phyloP scores from a whole-genome alignment of 2,329 filamentous ascomycete species.

The Calonectria honghensis region DNA sequence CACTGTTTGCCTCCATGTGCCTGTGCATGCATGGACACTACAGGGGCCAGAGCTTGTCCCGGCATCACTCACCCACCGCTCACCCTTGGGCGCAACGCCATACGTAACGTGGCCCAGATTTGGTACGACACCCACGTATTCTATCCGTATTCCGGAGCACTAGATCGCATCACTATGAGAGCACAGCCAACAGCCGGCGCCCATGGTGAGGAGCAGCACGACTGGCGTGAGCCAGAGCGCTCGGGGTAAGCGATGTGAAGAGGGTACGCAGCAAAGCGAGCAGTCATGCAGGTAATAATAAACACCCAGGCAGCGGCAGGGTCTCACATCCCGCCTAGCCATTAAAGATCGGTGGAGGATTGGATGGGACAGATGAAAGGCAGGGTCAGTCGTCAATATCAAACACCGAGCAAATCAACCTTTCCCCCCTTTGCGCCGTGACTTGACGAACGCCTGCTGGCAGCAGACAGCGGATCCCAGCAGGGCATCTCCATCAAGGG shows the following conservation, averaged over 20 bases:
- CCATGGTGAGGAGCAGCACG: slow-evolving; percentile 3
- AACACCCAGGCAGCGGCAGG: slow-evolving; percentile 28
- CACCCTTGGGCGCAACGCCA: slow-evolving; percentile 32
- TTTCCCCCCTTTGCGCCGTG: slow-evolving; percentile 35
- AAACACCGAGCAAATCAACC: slow-evolving; percentile 48
- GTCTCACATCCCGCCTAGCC: slow-evolving; percentile 32
- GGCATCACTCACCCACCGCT: slow-evolving; percentile 45
- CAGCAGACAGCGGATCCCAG: slow-evolving; percentile 43
- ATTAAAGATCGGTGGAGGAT: slow-evolving; percentile 31
- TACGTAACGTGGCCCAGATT: slow-evolving; percentile 41
- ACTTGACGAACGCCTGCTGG: slow-evolving; percentile 39
- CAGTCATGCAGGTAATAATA: slow-evolving; percentile 26
- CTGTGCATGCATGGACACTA: slow-evolving; percentile 51
- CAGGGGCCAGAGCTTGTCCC: slow-evolving; percentile 51
- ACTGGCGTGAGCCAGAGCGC: slow-evolving; percentile 6
- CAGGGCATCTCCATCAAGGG: slow-evolving; percentile 38
- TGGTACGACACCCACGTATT: slow-evolving; percentile 32
- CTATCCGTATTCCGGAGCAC: slow-evolving; percentile 30
- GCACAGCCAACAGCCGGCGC: slow-evolving; percentile 28
- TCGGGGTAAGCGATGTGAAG: slow-evolving; percentile 28
- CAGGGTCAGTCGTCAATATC: slow-evolving; percentile 47
- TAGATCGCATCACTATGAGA: slow-evolving; percentile 28
- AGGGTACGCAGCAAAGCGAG: slow-evolving; percentile 1
- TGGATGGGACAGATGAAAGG: slow-evolving; percentile 29
- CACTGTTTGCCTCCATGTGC: slow-evolving; percentile 40